A percentile compares a stretch with the other conserved stretches of the same genome.
These are phyloP conservation scores for Kernera saxatilis DNA, from an alignment of 345 rosid genomes.

Conservation along the genomic window DNA sequence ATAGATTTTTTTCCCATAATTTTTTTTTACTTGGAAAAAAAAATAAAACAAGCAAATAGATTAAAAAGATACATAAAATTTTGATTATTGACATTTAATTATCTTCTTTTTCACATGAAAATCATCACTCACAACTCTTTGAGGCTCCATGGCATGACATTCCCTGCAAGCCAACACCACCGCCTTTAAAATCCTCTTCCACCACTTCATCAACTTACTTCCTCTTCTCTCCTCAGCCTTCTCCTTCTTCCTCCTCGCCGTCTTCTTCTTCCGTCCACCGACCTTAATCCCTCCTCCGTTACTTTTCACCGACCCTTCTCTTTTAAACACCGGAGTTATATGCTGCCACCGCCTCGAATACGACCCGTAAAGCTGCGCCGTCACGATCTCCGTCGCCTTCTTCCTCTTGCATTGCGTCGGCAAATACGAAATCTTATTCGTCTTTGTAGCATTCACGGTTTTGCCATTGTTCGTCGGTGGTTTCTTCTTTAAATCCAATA, in stretches of 20 bases:
- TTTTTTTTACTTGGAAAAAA: neutral
- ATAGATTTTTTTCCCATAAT: neutral
- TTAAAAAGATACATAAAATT: neutral
- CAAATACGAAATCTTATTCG: slow-evolving; percentile 25
- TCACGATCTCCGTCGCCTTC: slow-evolving; percentile 46
- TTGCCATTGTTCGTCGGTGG: slow-evolving; percentile 3
- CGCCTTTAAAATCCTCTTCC: slow-evolving; percentile 45
- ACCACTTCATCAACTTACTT: slow-evolving; percentile 30
- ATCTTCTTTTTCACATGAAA: neutral
- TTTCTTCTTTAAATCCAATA: slow-evolving; percentile 7
- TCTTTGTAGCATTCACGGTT: neutral
- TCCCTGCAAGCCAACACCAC: slow-evolving; percentile 58
- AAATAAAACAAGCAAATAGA: neutral
- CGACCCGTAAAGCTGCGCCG: slow-evolving; percentile 51
- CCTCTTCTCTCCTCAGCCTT: slow-evolving; percentile 16
- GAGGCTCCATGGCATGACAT: slow-evolving; percentile 86
- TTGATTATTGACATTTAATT: slow-evolving; percentile 12
- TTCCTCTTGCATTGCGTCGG: slow-evolving; percentile 29
- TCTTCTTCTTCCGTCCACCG: slow-evolving; percentile 17
- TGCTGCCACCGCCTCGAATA: slow-evolving; percentile 66
- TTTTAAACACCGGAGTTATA: slow-evolving; percentile 47
- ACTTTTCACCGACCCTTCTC: slow-evolving; percentile 44
- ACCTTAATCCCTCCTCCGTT: slow-evolving; percentile 26
- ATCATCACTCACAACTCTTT: slow-evolving; percentile 13
- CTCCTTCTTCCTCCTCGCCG: neutral